Evolutionary conservation across 73 alveolate genomes (phyloP).

Genomic region (Paramecium primaurelia): DNA sequence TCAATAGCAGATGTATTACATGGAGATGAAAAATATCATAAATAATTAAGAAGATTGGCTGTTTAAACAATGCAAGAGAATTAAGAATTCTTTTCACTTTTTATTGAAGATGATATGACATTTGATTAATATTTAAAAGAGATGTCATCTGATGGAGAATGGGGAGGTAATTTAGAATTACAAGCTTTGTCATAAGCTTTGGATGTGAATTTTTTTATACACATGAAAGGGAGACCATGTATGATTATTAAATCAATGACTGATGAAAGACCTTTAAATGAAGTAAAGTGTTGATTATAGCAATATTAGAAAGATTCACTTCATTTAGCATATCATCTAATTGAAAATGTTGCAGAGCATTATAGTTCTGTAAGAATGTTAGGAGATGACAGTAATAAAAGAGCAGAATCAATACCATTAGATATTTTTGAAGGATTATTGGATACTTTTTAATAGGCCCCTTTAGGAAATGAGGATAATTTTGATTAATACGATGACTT

Average conservation of each 20-base stretch:
- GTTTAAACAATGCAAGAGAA: conserved; percentile 89
- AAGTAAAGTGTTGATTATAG: neutral
- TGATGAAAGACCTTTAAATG: neutral
- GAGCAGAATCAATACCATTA: conserved; percentile 23
- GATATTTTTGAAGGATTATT: conserved; percentile 48
- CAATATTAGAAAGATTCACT: neutral
- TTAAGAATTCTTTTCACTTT: conserved; percentile 87
- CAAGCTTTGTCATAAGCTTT: conserved; percentile 82
- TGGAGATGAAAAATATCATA: conserved; percentile 87
- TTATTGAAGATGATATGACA: conserved; percentile 87
- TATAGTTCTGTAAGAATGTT: conserved; percentile 58
- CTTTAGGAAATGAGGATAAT: neutral
- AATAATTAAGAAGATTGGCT: conserved; percentile 79
- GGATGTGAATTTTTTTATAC: conserved; percentile 54
- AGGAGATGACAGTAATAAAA: conserved; percentile 45
- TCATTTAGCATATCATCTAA: conserved; percentile 58
- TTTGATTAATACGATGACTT: neutral
- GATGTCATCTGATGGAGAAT: conserved; percentile 86
- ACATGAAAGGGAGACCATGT: conserved; percentile 56
- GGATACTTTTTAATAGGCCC: neutral
- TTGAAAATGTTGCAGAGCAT: conserved; percentile 58
- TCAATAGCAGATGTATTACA: conserved; percentile 92
- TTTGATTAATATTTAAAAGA: conserved; percentile 82
- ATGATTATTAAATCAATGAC: conserved; percentile 33
- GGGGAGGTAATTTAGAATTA: conserved; percentile 99